Percentiles rank a stretch among this genome's conserved stretches.
These are phyloP conservation scores for Colletotrichum graminicola DNA, from an alignment of 2,329 filamentous ascomycete genomes.

Conservation along the genomic window DNA sequence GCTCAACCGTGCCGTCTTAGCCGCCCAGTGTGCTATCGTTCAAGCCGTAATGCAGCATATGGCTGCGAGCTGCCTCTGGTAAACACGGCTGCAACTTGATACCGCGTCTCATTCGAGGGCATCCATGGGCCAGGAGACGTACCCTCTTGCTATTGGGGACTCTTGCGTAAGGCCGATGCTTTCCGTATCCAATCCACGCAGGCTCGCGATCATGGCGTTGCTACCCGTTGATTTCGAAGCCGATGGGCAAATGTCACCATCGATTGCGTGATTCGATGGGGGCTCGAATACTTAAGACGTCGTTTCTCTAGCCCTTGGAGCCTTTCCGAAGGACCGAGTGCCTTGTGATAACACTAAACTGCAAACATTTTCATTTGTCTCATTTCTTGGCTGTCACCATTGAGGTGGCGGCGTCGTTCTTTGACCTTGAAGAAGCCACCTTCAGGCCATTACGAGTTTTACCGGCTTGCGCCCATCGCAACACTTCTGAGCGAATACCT, in stretches of 20 bases:
- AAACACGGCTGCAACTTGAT: not conserved
- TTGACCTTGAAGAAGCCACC: not conserved
- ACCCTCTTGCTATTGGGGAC: not conserved
- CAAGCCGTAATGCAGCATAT: not conserved
- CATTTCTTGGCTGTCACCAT: not conserved
- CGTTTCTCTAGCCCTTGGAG: not conserved
- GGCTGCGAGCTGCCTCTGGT: not conserved
- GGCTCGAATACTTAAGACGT: constrained; percentile 18
- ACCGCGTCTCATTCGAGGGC: not conserved
- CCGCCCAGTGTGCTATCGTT: not conserved
- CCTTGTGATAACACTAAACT: no score
- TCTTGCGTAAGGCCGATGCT: constrained; percentile 1
- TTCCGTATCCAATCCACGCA: not conserved
- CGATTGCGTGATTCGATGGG: constrained; percentile 38
- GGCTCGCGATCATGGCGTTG: not conserved
- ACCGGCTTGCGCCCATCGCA: not conserved
- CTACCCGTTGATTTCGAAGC: constrained; percentile 24
- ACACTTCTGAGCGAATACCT: not conserved
- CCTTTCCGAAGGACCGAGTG: not conserved
- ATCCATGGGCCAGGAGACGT: not conserved
- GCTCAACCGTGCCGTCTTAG: not conserved
- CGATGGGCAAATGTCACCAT: constrained; percentile 35
- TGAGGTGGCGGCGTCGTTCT: no score
- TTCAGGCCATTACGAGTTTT: not conserved
- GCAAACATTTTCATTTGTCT: not conserved